Base-by-base conservation (phyloP, 2,329 filamentous ascomycete species). In the Exophiala mesophila region DNA sequence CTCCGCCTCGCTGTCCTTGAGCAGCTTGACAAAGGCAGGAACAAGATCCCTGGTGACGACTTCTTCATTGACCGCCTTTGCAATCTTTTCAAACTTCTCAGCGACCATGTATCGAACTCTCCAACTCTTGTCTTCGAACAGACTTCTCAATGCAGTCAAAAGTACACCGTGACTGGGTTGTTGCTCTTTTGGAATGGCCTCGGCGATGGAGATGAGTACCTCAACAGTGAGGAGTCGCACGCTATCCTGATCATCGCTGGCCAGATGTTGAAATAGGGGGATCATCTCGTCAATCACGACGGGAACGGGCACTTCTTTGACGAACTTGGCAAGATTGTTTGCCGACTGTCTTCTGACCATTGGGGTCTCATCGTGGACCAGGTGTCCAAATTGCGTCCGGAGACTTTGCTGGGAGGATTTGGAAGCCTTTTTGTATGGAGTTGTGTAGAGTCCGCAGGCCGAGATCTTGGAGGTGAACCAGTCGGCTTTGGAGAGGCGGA, bases 391-490 rank as follows among this genome's bases (percentile, higher is more conserved):
- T 61, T 96, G 88, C 67, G 90, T 83, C 61, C 92, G 80, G 46
- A 98, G 82, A 57, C 83, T 83, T 70, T 95, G 88, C 70, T 98
- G 92, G 55, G 89, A 80, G n/a, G 82, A 76, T 38, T 83, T 77
- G 41, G 88, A 84, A 47, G 92, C 88, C 73, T 94, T 94, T 59
- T 82, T 84, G 74, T 98, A 98, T 53, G 92, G 90, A 36, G 82
- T 80, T 63, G 86, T 92, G 73, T 90, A 98, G 51, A 98, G 83
- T 51, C 92, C 92, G 54, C 90, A 95, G 50, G 90, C 92, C 21
- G 92, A 98, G 54, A 98, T 92, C 72, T 97, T 98, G 54, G 92
- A 97, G 44, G 92, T 98, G 69, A 98, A 98, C 92, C 92, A 98
- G 71, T 98, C 92, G 69, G 92, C 92, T 77, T 97, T 98, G 54